Conservation (phyloP, 495 filamentous ascomycete species). For the Penicillium waksmanii region DNA sequence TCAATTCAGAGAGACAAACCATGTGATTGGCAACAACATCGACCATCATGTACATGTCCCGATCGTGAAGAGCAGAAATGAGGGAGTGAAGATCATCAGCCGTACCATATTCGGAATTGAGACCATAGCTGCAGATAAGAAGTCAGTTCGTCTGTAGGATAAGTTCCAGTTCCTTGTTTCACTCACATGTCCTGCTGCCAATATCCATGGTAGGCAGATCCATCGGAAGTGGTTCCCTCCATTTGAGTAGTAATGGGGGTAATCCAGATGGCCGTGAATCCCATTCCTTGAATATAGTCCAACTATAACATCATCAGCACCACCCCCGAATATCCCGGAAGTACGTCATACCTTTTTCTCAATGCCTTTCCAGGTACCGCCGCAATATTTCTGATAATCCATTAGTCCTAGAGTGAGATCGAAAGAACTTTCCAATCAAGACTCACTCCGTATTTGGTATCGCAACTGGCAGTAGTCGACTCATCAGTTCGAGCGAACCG, state of each 20-base stretch:
- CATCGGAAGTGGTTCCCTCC: conserved; percentile 51
- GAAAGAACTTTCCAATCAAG: neutral
- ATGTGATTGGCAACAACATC: conserved; percentile 82
- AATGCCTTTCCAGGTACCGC: conserved; percentile 75
- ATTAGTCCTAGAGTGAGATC: neutral
- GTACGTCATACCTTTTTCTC: conserved; percentile 57
- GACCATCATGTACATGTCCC: conserved; percentile 76
- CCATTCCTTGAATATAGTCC: conserved; percentile 69
- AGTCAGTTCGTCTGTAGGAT: neutral
- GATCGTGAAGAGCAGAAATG: conserved; percentile 59
- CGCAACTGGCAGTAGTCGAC: conserved; percentile 59
- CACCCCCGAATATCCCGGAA: neutral
- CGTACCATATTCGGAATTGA: conserved; percentile 71
- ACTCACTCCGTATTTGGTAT: conserved; percentile 45
- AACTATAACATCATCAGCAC: conserved; percentile 30
- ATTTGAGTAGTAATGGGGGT: conserved; percentile 72
- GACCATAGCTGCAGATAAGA: conserved; percentile 39
- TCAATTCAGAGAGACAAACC: conserved; percentile 32
- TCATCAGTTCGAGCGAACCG: conserved; percentile 71
- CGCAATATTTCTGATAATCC: conserved; percentile 61
- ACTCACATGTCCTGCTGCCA: conserved; percentile 69
- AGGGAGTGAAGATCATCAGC: conserved; percentile 66
- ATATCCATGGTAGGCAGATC: conserved; percentile 72
- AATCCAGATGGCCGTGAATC: conserved; percentile 85
- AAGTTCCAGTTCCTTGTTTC: neutral